These are phyloP conservation scores for Funneliformis caledonium DNA, from an alignment of 371 early-diverging fungal species.

Conservation along the genomic window DNA sequence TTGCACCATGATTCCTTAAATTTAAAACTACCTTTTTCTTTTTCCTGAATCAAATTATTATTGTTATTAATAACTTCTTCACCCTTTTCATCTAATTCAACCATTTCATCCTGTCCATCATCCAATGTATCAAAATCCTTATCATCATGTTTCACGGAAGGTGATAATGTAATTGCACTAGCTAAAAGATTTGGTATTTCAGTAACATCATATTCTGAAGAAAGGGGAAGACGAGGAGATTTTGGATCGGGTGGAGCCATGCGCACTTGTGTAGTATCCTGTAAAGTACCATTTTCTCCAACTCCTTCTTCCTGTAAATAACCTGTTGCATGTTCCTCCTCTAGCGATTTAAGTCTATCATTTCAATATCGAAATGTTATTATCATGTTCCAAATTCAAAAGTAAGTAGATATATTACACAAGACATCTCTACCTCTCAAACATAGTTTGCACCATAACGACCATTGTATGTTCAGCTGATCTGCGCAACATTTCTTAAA, in stretches of 20 bases:
- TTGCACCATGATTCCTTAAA: background rate
- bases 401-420: background rate
- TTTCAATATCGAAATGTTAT: background rate
- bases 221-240: slow-evolving; percentile 29
- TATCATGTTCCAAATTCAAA: slow-evolving; percentile 47
- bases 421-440: slow-evolving; percentile 54
- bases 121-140: background rate
- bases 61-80: slow-evolving; percentile 16
- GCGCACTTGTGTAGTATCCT: slow-evolving; percentile 26
- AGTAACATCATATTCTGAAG: slow-evolving; percentile 3
- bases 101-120: slow-evolving; percentile 17
- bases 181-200: background rate
- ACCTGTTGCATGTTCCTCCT: background rate
- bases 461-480: slow-evolving; percentile 84
- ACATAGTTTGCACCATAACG: slow-evolving; percentile 73
- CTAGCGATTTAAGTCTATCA: slow-evolving; percentile 21
- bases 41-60: background rate
- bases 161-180: background rate
- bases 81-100: slow-evolving; percentile 1
- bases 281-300: background rate
- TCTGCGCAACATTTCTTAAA: slow-evolving; percentile 74
- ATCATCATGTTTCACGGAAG: background rate
- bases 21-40: slow-evolving; percentile 8
- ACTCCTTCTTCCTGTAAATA: background rate
- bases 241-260: slow-evolving; percentile 39